A percentile compares a stretch with the other conserved stretches of the same genome.
Evolutionary conservation across 768 basidiomycete species (phyloP).

Genomic region (Lentinus tigrinus): DNA sequence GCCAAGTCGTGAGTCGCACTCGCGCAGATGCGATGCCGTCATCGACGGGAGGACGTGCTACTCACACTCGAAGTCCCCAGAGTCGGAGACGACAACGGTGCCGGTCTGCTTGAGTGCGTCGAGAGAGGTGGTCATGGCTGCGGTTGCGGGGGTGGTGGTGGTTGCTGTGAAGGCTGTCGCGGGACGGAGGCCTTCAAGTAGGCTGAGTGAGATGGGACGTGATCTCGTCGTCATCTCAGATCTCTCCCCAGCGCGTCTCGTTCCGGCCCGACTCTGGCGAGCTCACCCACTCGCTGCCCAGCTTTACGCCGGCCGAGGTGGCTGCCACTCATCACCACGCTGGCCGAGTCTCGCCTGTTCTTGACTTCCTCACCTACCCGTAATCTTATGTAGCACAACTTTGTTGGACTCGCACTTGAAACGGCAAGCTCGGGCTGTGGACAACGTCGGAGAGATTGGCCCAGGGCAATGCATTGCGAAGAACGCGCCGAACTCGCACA

Average conservation of each 20-base stretch:
- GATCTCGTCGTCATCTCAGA: slow-evolving; percentile 3
- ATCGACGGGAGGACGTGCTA: neutral
- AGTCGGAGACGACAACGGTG: slow-evolving; percentile 96
- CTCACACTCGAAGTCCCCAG: slow-evolving; percentile 89
- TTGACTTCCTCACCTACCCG: no score
- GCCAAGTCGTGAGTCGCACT: slow-evolving; percentile 11
- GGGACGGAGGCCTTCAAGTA: neutral
- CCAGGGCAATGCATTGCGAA: no score
- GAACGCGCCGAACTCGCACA: no score
- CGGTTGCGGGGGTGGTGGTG: slow-evolving; percentile 12
- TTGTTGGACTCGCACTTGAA: no score
- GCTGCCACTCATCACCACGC: neutral
- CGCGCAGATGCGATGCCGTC: no score
- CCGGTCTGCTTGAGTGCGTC: slow-evolving; percentile 87
- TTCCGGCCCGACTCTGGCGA: neutral
- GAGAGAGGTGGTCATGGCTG: slow-evolving; percentile 72
- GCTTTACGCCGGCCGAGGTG: no score
- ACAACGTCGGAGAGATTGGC: no score
- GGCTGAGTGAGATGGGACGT: slow-evolving; percentile 8
- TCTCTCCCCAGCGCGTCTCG: neutral
- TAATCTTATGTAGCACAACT: no score
- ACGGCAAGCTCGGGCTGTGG: no score
- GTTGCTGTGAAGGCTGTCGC: slow-evolving; percentile 1
- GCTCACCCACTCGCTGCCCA: neutral
- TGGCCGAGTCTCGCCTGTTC: neutral